phyloP scores from a whole-genome alignment of 129 eudicot species.

The Calendula officinalis region DNA sequence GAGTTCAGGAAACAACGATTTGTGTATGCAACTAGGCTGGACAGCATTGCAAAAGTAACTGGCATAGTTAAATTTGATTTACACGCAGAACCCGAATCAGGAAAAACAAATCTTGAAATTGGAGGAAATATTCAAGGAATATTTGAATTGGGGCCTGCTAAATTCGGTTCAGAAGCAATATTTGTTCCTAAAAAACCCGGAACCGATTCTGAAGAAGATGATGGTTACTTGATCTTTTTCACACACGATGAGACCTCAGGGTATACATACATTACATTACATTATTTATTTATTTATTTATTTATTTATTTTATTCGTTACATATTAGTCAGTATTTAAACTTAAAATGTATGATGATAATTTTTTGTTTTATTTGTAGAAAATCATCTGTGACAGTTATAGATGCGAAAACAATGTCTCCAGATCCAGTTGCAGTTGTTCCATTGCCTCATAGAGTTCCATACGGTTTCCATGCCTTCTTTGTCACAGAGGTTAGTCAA shows the following conservation, averaged over 20 bases:
- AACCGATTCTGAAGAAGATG: slow-evolving; percentile 74
- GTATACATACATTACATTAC: slow-evolving; percentile 33
- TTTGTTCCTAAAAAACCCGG: slow-evolving; percentile 77
- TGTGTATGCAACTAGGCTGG: slow-evolving; percentile 79
- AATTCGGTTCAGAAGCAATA: slow-evolving; percentile 90
- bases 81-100: slow-evolving; percentile 73
- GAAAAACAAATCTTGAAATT: slow-evolving; percentile 69
- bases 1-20: slow-evolving; percentile 80
- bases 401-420: slow-evolving; percentile 94
- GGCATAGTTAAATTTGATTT: slow-evolving; percentile 88
- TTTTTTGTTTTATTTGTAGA: slow-evolving; percentile 36
- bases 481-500: slow-evolving; percentile 77
- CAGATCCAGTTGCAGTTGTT: slow-evolving; percentile 93
- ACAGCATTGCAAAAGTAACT: slow-evolving; percentile 77
- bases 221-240: slow-evolving; percentile 83
- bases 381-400: slow-evolving; percentile 77
- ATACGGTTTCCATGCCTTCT: slow-evolving; percentile 96
- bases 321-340: not conserved
- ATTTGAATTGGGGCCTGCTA: slow-evolving; percentile 75
- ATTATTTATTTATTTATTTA: too few species aligned
- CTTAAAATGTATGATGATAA: slow-evolving; percentile 1
- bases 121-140: slow-evolving; percentile 88
- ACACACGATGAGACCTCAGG: slow-evolving; percentile 81
- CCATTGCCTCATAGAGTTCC: slow-evolving; percentile 90
- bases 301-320: not conserved